Base-by-base conservation (phyloP, 2,329 filamentous ascomycete genomes). In the Trichoderma afroharzianum region DNA sequence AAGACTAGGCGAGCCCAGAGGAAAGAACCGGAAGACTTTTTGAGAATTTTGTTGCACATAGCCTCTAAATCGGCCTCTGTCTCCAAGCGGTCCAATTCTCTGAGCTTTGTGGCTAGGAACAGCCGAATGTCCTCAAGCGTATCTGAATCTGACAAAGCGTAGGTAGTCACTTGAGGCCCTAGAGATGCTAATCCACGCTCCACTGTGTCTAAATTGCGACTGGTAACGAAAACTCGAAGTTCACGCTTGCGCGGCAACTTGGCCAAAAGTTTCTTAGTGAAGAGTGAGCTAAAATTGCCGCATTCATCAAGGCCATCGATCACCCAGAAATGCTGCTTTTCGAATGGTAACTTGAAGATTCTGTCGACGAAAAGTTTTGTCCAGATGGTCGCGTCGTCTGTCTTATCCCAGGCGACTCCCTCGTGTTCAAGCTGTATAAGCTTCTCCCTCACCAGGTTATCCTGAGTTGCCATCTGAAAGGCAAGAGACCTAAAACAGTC, bases 11-110 rank as follows among this genome's bases (percentile, higher is more conserved):
- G 63, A 11, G 58, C 30, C 63, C 63, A 68, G 8, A 68, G 39
- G 21, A 68, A 72, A 4, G 68, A 71, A 6, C 63, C 68, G 1
- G 71, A 68, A 15, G 71, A 72, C 6, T 61, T 70, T 39, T 50
- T 15, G 15, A 72, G 32, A 33, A 72, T 66, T 18, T 12, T 66
- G 21, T 66, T 55, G 24, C 63, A 66, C 63, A 66, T 66, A 4
- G 63, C 30, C 43, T 53, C 43, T 9, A 66, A 18, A 18, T 66
- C 63, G 0, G 36, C 43, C 30, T 66, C 43, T 2, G 43, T 66
- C 30, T 66, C 63, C 5, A 66, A 9, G n/a, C 63, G 63, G 8
- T 26, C 63, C 21, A 66, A 21, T 1, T 66, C 63, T 18, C 47
- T 50, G 2, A 66, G 63, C 8, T 55, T 66, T 3, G 63, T 36